Base-by-base conservation (phyloP, 1,284 basidiomycete genomes). In the Cryptococcus deneoformans region DNA sequence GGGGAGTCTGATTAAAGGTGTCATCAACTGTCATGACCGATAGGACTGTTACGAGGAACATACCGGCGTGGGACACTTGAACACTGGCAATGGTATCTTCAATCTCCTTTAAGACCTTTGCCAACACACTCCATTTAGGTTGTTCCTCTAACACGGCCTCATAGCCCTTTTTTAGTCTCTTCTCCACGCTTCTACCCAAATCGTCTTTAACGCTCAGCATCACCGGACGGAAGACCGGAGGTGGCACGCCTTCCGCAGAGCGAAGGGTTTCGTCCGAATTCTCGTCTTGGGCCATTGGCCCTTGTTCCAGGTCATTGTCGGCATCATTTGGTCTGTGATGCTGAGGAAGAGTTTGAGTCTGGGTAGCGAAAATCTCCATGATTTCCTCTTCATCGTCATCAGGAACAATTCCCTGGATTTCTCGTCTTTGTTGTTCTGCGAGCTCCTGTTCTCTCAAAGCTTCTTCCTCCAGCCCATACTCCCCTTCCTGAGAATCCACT, bases 81-180 rank as follows among this genome's bases (percentile, higher is more conserved):
- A 72, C 69, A 12, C 69, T 62, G 5, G 72, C 68, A 52, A 93
- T 89, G 65, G 93, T 90, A 60, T 87, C 87, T 75, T 99, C 96
- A 5, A 94, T 89, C 79, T 99, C 96, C 61, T 92, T 84, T 50
- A 99, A 73, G 0, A 96, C 84, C 11, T 93, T 90, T 0, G 86
- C 84, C 3, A 99, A 79, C 3, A 97, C 76, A 52, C 83, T 83
- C 95, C 96, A 99, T 72, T 99, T 99, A 0, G 95, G 95, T 43
- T 90, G 83, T 72, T 97, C 94, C 74, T 99, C 95, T 16, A 99
- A 81, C 0, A 93, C 85, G 0, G 91, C 89, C 44, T 91, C 86
- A 70, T 96, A 87, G 0, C 86, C 88, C 8, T 85, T 81, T 0
- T 92, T 89, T 9, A 93, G 68, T 86, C 91, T 90, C 39, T 65